Evolutionary conservation across 306 rosid species (phyloP).

Genomic region (Senna tora): DNA sequence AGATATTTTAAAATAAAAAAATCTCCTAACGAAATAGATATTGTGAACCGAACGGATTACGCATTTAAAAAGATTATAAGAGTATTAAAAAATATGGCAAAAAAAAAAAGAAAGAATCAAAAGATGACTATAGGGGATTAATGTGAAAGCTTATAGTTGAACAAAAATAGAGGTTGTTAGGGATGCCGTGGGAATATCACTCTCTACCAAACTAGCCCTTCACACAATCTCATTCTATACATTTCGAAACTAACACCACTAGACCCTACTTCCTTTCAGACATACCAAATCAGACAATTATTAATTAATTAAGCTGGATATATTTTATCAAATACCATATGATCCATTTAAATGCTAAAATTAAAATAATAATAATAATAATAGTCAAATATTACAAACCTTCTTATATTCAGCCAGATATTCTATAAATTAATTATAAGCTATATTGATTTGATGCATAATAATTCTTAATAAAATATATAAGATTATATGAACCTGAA

Average conservation of each 20-base stretch:
- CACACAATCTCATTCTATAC: constrained; percentile 20
- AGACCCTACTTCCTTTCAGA: constrained; percentile 50
- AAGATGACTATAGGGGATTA: neutral
- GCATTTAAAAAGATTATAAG: no score
- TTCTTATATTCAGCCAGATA: no score
- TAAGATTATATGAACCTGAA: neutral
- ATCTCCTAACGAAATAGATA: no score
- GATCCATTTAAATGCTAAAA: neutral
- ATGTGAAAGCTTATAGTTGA: neutral
- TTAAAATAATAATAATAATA: neutral
- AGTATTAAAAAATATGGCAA: no score
- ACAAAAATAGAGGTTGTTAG: constrained; percentile 42
- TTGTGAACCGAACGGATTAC: no score
- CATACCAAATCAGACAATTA: constrained; percentile 29
- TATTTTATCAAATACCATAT: no score
- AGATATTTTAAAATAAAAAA: no score
- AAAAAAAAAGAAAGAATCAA: no score
- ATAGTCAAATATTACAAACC: neutral
- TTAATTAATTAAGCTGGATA: neutral
- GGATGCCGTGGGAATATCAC: constrained; percentile 33
- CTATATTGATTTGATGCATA: neutral
- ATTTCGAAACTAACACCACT: constrained; percentile 20
- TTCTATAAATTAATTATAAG: neutral
- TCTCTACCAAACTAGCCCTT: constrained; percentile 61
- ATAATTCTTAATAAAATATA: neutral